Base-by-base conservation (phyloP, 257 asterid genomes). In the Gardenia jasminoides region DNA sequence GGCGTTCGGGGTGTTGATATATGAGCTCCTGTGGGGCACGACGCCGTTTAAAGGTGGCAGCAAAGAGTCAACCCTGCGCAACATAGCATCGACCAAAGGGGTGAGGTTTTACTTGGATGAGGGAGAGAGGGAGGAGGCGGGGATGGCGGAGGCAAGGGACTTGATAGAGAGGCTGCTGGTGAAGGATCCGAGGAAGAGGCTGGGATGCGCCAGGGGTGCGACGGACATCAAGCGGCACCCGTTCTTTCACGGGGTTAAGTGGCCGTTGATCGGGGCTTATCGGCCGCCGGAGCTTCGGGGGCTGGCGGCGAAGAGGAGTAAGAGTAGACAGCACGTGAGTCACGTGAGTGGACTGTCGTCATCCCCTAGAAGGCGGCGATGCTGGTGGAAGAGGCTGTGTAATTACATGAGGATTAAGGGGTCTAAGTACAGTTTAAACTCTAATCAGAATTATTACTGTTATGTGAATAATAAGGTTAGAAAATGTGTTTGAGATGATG, bases 221-320 rank as follows among this genome's bases (percentile, higher is more conserved):
- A 91, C 98, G 65, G 99, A 95, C 62, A 88, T 95, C 67, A 95
- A 95, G 81, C 92, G 96, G 0, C 99, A 95, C 88, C 96, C 97
- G 7, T 95, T 95, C 46, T 95, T 95, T 30, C 74, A 88, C 82
- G 99, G 93, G 6, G 78, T 95, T 41, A 95, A 95, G 84, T 95
- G 99, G 99, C 97, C 98, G 84, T 83, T 95, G 81, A 89, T 95
- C 58, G 85, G 98, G 39, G 88, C 88, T 20, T 91, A 84, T 89
- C 86, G 92, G 83, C 90, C 97, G 44, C 99, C 99, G 85, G 99
- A 93, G 68, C 81, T 92, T 4, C 91, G 94, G 39, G 99, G 99
- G 19, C 33, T 93, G 77, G 76, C 83, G 24, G 85, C 90, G 59
- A 90, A 84, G 76, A 84, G 89, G 90, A 85, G 89, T 2, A 91